Evolutionary conservation across 495 filamentous ascomycete genomes (phyloP), one percentile per base, ranked within the genome.

Genomic region (Podospora conica): DNA sequence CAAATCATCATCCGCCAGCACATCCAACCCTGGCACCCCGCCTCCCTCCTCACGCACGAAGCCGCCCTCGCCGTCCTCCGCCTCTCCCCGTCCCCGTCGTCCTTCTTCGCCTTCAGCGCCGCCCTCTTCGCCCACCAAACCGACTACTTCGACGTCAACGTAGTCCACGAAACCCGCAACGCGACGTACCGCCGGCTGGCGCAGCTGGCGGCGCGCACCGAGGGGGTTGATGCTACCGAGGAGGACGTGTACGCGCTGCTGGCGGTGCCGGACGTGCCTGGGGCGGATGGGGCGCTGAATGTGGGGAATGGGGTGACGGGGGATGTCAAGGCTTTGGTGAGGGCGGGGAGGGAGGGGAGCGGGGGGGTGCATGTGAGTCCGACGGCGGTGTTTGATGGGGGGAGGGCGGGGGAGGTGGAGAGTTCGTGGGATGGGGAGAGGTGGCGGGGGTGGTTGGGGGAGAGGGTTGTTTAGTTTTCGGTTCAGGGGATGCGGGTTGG

Each of bases 1-100:
- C 85, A 88, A 66, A 79, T 94, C 61, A 84, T 97, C 61, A 88
- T 97, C 80, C 89, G 92, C 23, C 92, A 93, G 69, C 93, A 97
- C 72, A 86, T 97, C 69, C 93, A 98, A 75, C 94, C 94, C 15
- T 98, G 94, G 93, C 93, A 98, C 76, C 94, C 94, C 12, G 91
- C 90, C 56, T 92, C 88, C 22, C 96, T 92, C 0, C 86, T 96
- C 18, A 83, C 84, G 24, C 94, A 98, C 77, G 94, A 97, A 82
- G 91, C 94, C 53, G 93, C 81, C 9, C 82, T 90, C 10, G 93
- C 92, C 9, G 90, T 96, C 8, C 80, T 91, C 55, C 83, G 80
- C 24, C 68, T 91, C 1, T 75, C 88, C 3, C 87, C 90, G 0
- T 79, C 83, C 15, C 86, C 87, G 3, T 88, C 91, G 0, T 78